phyloP scores from a whole-genome alignment of 1,284 basidiomycete genomes.

The Apiotrichum veenhuisii region DNA sequence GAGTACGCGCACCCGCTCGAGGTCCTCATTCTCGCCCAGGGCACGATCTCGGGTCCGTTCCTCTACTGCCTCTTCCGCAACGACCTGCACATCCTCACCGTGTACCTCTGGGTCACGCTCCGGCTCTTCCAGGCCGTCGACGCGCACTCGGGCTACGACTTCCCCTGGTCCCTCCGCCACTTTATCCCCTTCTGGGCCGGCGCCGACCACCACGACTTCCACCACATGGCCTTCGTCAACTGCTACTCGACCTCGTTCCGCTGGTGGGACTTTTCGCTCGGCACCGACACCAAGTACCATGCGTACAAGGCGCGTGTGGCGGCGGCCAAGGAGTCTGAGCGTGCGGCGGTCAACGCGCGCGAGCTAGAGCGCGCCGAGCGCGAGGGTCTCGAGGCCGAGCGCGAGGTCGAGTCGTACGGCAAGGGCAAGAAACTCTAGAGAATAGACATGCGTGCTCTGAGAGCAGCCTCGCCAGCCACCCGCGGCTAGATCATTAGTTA shows the following conservation, averaged over 20 bases:
- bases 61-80: slow-evolving; percentile 61
- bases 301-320: slow-evolving; percentile 64
- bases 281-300: slow-evolving; percentile 76
- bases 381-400: slow-evolving; percentile 69
- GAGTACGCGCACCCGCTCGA: slow-evolving; percentile 95
- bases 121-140: slow-evolving; percentile 97
- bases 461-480: no score
- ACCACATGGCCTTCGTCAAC: slow-evolving; percentile 57
- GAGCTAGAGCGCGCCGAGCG: slow-evolving; percentile 57
- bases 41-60: slow-evolving; percentile 81
- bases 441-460: no score
- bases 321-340: slow-evolving; percentile 55
- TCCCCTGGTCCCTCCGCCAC: slow-evolving; percentile 92
- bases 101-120: slow-evolving; percentile 86
- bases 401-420: slow-evolving; percentile 50
- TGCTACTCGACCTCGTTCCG: slow-evolving; percentile 88
- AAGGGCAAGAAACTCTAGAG: slow-evolving; percentile 10
- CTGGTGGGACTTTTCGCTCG: slow-evolving; percentile 81
- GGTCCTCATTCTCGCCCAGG: slow-evolving; percentile 81
- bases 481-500: no score
- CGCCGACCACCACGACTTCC: slow-evolving; percentile 95
- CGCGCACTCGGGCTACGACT: slow-evolving; percentile 94
- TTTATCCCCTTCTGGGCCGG: slow-evolving; percentile 96
- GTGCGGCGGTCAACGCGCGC: slow-evolving; percentile 50
- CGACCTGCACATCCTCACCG: slow-evolving; percentile 70